phyloP scores from a whole-genome alignment of 495 filamentous ascomycete genomes.

The Xylona heveae region DNA sequence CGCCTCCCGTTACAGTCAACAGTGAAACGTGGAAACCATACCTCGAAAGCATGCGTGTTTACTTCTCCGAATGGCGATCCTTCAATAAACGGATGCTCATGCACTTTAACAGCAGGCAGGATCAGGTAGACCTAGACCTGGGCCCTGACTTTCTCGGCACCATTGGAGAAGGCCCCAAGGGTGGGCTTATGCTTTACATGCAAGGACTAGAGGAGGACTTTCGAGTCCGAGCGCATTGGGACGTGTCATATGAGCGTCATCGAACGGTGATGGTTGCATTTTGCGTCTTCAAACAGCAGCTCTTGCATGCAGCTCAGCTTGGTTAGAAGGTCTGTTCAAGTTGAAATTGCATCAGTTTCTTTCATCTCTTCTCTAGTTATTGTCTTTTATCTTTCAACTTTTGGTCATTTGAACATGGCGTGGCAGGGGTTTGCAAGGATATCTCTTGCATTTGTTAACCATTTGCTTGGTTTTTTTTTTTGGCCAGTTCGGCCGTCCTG shows the following conservation, averaged over 20 bases:
- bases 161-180: conserved; percentile 25
- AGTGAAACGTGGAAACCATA: conserved; percentile 35
- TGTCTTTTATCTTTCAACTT: background rate
- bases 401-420: too few species aligned
- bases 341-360: background rate
- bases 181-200: conserved; percentile 35
- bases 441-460: too few species aligned
- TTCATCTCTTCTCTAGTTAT: background rate
- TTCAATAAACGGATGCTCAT: conserved; percentile 43
- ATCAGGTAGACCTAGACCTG: conserved; percentile 24
- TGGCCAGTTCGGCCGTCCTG: too few species aligned
- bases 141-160: conserved; percentile 33
- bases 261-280: conserved; percentile 35
- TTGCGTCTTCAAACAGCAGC: too few species aligned
- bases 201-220: conserved; percentile 40
- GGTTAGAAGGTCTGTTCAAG: too few species aligned
- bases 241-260: conserved; percentile 39
- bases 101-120: conserved; percentile 45
- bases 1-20: conserved; percentile 14
- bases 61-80: conserved; percentile 44
- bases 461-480: too few species aligned
- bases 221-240: conserved; percentile 40
- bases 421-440: too few species aligned
- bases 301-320: too few species aligned
- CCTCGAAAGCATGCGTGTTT: conserved; percentile 35